Percentiles rank a stretch among this genome's conserved stretches.
Evolutionary conservation across 805 yeast genomes (phyloP).

Genomic region (Kodamaea hsintzibuensis): DNA sequence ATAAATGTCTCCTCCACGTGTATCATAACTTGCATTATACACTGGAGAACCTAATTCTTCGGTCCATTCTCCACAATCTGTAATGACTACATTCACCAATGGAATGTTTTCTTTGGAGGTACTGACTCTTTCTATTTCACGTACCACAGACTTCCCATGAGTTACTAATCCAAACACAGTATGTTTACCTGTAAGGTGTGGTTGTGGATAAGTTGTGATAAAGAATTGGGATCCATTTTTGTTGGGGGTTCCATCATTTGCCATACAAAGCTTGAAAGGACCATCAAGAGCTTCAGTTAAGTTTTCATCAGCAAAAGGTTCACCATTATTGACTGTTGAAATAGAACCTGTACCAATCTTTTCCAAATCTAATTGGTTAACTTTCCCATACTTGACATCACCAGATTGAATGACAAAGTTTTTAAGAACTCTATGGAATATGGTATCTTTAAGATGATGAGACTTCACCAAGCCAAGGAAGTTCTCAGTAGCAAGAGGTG

Average conservation of each 20-base stretch:
- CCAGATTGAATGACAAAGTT: conserved; percentile 76
- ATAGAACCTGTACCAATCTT: conserved; percentile 39
- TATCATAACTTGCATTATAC: conserved; percentile 59
- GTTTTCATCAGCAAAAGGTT: conserved; percentile 59
- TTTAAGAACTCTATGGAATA: conserved; percentile 63
- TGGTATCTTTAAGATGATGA: conserved; percentile 42
- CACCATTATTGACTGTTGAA: conserved; percentile 17
- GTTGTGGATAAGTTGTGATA: conserved; percentile 65
- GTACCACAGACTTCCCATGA: conserved; percentile 66
- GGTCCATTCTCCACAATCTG: conserved; percentile 64
- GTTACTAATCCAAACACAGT: conserved; percentile 73
- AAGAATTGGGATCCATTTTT: conserved; percentile 70
- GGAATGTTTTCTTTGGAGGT: conserved; percentile 46
- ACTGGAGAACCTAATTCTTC: conserved; percentile 55
- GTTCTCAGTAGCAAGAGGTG: conserved; percentile 59
- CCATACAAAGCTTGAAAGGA: conserved; percentile 62
- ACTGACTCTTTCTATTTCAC: conserved; percentile 57
- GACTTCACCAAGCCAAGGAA: conserved; percentile 49
- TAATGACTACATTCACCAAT: conserved; percentile 45
- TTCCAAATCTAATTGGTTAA: background rate
- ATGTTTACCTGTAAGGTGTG: conserved; percentile 76
- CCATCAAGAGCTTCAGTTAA: conserved; percentile 40
- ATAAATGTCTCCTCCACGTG: conserved; percentile 66
- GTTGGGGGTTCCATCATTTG: conserved; percentile 50
- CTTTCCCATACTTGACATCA: conserved; percentile 46